Evolutionary conservation across 2,329 filamentous ascomycete species (phyloP), one percentile per base, ranked within the genome.

Genomic region (Aspergillus phoenicis): DNA sequence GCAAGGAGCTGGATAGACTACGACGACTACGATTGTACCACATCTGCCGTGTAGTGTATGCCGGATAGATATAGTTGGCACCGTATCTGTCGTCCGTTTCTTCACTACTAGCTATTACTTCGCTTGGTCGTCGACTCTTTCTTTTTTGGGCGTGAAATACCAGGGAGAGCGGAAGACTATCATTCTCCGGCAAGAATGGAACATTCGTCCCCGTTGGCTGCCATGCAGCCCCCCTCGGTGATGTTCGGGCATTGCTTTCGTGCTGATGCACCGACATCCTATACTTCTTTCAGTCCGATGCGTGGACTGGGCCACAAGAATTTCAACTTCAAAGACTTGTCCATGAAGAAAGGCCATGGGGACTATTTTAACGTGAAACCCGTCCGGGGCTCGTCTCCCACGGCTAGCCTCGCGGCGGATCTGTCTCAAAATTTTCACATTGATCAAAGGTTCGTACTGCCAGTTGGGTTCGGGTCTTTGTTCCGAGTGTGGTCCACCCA

Each of bases 391-490:
- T 96, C 93, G 20, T 99, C 95, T 59, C 95, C 95, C 5, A 93
- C 93, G 38, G 88, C 92, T 56, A 96, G 91, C 73, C 82, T 99
- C 68, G 94, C 93, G 45, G 93, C 93, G 64, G 95, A 99, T 79
- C 84, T 98, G 70, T 97, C 93, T 61, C 93, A 97, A 75, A 99
- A 98, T 82, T 96, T 98, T 76, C 91, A 94, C 75, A 91, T 98
- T 75, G 93, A 97, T 78, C 92, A 90, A 73, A 97, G 93, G 94
- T 97, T 83, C 68, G 85, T 73, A 56, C 15, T 22, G n/a, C 52
- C 20, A 38, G 49, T 63, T 64, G 62, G 67, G 68, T 36, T 36
- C 58, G 41, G 38, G 62, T 64, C 64, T 69, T 71, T 63, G 52
- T 60, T 51, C 17, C 8, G n/a, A 52, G 22, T 36, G 33, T 54